These are phyloP conservation scores for Pythium graminicola DNA, from an alignment of 352 stramenopile genomes.

Conservation along the genomic window DNA sequence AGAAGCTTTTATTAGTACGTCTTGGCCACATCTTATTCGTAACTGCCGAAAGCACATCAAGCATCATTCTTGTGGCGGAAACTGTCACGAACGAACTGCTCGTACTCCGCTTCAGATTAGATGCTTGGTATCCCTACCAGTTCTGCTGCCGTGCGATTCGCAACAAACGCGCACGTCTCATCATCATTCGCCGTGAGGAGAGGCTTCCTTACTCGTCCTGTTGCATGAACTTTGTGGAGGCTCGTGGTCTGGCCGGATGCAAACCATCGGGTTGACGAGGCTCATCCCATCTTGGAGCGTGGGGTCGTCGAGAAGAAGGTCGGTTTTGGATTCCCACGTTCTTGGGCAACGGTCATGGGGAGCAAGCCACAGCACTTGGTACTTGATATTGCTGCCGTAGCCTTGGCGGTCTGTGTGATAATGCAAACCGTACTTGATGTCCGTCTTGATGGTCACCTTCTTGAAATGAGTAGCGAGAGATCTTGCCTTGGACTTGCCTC, in stretches of 20 bases:
- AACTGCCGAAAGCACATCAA: too few relatives aligned
- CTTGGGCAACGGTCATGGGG: background rate
- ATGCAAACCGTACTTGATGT: background rate
- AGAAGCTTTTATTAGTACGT: too few relatives aligned
- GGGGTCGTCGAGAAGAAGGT: background rate
- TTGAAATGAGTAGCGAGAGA: too few relatives aligned
- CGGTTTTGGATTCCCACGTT: background rate
- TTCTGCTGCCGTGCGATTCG: background rate
- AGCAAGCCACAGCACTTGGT: background rate
- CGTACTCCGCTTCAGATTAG: background rate
- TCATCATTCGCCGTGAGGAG: background rate
- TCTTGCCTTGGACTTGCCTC: too few relatives aligned
- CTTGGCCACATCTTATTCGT: too few relatives aligned
- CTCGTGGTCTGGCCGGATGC: background rate
- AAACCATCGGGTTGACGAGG: background rate
- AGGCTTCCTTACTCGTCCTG: background rate
- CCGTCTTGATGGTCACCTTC: background rate
- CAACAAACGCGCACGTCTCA: conserved; percentile 1
- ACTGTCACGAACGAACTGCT: background rate
- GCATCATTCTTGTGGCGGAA: background rate
- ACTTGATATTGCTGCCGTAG: background rate
- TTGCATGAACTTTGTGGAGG: background rate
- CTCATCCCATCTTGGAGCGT: background rate
- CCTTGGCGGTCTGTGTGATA: background rate
- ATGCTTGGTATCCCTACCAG: background rate